Evolutionary conservation across 176 grass and related monocot species (phyloP), one percentile per base, ranked within the genome.

Genomic region (Olyra latifolia): DNA sequence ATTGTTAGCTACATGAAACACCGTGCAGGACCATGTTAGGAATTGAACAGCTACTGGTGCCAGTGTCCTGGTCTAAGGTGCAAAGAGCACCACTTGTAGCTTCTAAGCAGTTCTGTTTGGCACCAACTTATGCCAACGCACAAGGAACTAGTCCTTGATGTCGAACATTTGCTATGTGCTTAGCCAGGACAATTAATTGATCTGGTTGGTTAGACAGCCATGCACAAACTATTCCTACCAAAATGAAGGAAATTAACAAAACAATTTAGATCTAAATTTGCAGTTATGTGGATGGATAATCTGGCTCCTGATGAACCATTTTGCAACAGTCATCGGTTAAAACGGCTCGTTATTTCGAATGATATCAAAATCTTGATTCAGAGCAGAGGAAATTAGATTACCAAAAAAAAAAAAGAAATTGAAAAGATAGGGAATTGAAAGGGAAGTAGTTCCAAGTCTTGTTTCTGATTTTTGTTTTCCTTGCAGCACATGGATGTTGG

Each of bases 401-500:
- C 0, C 2, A 52, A 79, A 45, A 8, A 62, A 63, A 70, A 76
- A 67, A 66, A 41, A 27, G 4, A 41, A 72, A 22, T 22, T 4
- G 42, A 47, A 48, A 29, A 64, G 40, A 59, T n/a, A 81, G 5
- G 48, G 25, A 27, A 35, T 35, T 35, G 32, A 68, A 17, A 24
- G 5, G 25, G 62, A 62, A 82, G 42, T 28, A 62, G 62, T 24
- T 76, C 24, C 20, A 53, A 75, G 56, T 64, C 57, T 35, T 53
- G 54, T 63, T 58, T n/a, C n/a, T n/a, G n/a, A n/a, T 54, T 59
- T 71, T 16, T 76, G 23, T 69, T 80, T 53, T 58, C 74, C 50
- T 74, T 83, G 11, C 29, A 53, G 61, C 69, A 69, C 75, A 88
- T 84, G 87, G 69, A 74, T 74, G 43, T 12, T 25, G 67, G n/a